A percentile compares a stretch with the other conserved stretches of the same genome.
phyloP scores from a whole-genome alignment of 2,329 filamentous ascomycete genomes.

The Fulvia fulva region DNA sequence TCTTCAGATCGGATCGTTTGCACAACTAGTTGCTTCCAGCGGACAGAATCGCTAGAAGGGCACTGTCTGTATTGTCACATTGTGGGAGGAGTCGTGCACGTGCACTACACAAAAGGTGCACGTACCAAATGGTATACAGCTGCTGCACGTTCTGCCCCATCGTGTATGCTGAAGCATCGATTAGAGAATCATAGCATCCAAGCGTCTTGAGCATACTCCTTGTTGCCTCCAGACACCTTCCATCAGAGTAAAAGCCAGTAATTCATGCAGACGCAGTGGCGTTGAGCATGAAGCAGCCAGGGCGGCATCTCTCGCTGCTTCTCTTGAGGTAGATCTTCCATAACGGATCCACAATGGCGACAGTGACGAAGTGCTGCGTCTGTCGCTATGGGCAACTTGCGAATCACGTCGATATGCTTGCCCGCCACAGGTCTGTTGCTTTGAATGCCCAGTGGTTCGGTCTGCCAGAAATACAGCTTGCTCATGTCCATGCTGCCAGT shows the following conservation, averaged over 20 bases:
- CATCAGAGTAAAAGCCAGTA: conserved; percentile 26
- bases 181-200: too few relatives aligned
- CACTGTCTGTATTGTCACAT: too few relatives aligned
- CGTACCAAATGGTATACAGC: too few relatives aligned
- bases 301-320: conserved; percentile 19
- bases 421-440: conserved; percentile 25
- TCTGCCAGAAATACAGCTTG: conserved; percentile 69
- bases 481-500: conserved; percentile 60
- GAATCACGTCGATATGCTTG: conserved; percentile 53
- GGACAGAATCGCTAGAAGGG: too few relatives aligned
- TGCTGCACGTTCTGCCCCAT: too few relatives aligned
- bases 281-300: conserved; percentile 31
- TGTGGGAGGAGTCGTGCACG: too few relatives aligned
- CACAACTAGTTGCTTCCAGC: too few relatives aligned
- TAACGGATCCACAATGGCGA: conserved; percentile 43
- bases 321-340: conserved; percentile 42
- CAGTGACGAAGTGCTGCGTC: conserved; percentile 38
- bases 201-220: too few relatives aligned
- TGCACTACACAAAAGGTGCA: too few relatives aligned
- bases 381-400: conserved; percentile 45
- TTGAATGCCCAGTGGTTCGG: conserved; percentile 56
- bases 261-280: conserved; percentile 31
- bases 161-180: too few relatives aligned
- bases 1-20: too few relatives aligned
- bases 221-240: too few relatives aligned